phyloP scores from a whole-genome alignment of 2,329 filamentous ascomycete genomes.

The Aspergillus unguis region DNA sequence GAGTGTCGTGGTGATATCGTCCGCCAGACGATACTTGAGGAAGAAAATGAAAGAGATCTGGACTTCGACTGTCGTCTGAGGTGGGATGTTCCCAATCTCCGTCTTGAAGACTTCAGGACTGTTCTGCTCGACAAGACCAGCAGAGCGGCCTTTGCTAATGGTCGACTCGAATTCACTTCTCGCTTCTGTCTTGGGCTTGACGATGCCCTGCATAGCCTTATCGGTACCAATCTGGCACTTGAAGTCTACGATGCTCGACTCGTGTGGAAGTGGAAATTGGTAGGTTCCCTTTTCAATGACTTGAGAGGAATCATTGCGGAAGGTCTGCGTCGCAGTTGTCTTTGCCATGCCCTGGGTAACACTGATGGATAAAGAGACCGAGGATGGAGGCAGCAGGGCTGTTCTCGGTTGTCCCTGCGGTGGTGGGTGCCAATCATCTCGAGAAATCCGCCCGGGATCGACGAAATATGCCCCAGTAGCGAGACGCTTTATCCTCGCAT shows the following conservation, averaged over 20 bases:
- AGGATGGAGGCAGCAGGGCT: not conserved
- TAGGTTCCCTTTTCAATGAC: slow-evolving; percentile 1
- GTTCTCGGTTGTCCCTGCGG: not conserved
- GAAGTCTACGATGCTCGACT: not conserved
- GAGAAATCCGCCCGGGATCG: not conserved
- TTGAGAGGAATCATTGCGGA: not conserved
- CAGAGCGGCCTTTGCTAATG: not conserved
- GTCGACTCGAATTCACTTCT: not conserved
- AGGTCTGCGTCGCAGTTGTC: not conserved
- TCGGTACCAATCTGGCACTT: slow-evolving; percentile 3
- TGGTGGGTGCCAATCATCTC: not conserved
- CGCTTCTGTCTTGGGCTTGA: slow-evolving; percentile 6
- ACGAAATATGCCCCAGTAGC: not conserved
- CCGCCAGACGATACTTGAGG: slow-evolving; percentile 6
- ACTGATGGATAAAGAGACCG: not conserved
- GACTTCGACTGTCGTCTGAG: slow-evolving; percentile 10
- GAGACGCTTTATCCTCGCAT: not conserved
- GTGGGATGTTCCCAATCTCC: slow-evolving; percentile 17
- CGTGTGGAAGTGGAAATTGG: not conserved
- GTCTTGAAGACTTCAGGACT: slow-evolving; percentile 17
- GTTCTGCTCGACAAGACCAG: slow-evolving; percentile 6
- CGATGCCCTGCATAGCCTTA: not conserved
- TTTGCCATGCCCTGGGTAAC: not conserved
- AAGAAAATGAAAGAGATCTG: slow-evolving; percentile 14
- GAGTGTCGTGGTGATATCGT: slow-evolving; percentile 11